Evolutionary conservation across 1,284 basidiomycete genomes (phyloP).

Genomic region (Schizophyllum amplum): DNA sequence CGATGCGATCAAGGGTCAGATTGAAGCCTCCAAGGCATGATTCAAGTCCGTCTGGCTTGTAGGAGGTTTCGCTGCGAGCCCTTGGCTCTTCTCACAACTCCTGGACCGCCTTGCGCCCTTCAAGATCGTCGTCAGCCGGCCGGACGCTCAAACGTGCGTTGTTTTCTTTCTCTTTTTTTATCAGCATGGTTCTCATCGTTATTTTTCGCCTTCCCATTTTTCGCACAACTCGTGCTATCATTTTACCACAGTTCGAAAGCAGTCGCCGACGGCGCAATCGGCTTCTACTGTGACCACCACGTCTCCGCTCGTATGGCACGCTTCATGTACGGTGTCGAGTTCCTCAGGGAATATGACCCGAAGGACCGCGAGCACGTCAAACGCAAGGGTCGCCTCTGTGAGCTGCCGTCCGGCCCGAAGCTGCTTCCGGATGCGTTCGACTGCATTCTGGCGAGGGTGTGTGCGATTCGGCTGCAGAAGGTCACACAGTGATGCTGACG

Average conservation of each 20-base stretch:
- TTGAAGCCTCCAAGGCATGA: constrained; percentile 57
- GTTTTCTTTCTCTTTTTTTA: constrained; percentile 1
- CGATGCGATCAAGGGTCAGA: constrained; percentile 59
- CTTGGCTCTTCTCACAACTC: constrained; percentile 68
- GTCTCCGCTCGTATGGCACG: constrained; percentile 39
- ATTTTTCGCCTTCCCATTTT: constrained; percentile 18
- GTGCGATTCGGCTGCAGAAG: constrained; percentile 15
- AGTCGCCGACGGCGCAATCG: constrained; percentile 47
- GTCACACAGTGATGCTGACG: constrained; percentile 19
- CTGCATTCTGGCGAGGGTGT: constrained; percentile 62
- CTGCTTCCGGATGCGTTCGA: constrained; percentile 72
- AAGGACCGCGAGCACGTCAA: constrained; percentile 26
- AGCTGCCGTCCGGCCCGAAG: constrained; percentile 66
- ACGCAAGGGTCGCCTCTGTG: constrained; percentile 13
- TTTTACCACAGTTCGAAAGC: constrained; percentile 42
- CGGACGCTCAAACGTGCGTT: constrained; percentile 66
- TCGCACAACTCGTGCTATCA: not conserved
- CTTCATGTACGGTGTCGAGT: constrained; percentile 33
- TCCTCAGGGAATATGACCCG: constrained; percentile 20
- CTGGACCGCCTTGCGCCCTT: constrained; percentile 52
- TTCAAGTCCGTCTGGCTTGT: constrained; percentile 72
- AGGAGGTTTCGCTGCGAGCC: constrained; percentile 72
- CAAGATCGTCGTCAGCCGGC: constrained; percentile 56
- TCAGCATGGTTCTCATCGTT: constrained; percentile 14
- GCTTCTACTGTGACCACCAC: constrained; percentile 40